Evolutionary conservation across 2,329 filamentous ascomycete species (phyloP).

Genomic region (Calonectria multiphialidica): DNA sequence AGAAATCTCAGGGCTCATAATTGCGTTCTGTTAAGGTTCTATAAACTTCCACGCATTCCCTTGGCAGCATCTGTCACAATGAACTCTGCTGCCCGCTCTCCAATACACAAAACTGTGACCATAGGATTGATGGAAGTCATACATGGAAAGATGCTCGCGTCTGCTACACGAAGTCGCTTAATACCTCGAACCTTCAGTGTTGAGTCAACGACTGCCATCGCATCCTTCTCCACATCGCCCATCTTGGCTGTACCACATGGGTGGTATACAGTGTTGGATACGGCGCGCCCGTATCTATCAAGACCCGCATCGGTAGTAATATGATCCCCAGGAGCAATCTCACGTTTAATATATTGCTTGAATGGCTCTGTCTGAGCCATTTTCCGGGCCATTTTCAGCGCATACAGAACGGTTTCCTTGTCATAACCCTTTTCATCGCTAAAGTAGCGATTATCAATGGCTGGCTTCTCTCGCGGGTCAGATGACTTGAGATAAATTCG

Average conservation of each 20-base stretch:
- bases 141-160: constrained; percentile 14
- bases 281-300: constrained; percentile 76
- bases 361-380: constrained; percentile 81
- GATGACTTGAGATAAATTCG: constrained; percentile 79
- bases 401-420: constrained; percentile 76
- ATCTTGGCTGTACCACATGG: constrained; percentile 1
- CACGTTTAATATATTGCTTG: constrained; percentile 82
- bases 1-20: too few relatives aligned
- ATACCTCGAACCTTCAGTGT: background rate
- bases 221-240: background rate
- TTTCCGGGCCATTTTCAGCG: constrained; percentile 76
- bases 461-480: constrained; percentile 81
- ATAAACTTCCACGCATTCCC: background rate
- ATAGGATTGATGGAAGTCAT: constrained; percentile 16
- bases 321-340: constrained; percentile 80
- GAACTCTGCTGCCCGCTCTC: constrained; percentile 16
- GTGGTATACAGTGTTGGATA: background rate
- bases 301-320: constrained; percentile 82
- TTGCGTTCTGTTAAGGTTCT: background rate
- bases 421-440: constrained; percentile 87
- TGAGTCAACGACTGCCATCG: background rate
- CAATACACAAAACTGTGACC: constrained; percentile 16
- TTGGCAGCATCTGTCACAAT: constrained; percentile 1
- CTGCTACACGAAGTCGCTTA: background rate
- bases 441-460: constrained; percentile 89